phyloP scores from a whole-genome alignment of 1,139 yeast genomes.

The Blastobotrys capitulatus region DNA sequence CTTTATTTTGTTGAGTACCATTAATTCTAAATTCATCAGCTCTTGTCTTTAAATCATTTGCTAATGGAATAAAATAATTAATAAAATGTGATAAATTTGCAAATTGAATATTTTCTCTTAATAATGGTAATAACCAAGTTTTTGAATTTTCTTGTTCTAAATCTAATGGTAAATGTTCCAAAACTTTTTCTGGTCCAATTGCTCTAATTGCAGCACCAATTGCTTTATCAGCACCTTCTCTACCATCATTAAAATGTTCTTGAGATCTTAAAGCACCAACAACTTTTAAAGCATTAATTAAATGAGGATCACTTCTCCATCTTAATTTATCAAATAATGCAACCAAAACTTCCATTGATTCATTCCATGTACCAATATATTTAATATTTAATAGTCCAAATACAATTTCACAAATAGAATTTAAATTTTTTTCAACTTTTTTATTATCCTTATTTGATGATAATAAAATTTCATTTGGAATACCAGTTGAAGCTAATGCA shows the following conservation, averaged over 20 bases:
- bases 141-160: conserved; percentile 58
- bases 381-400: conserved; percentile 63
- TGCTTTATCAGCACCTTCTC: conserved; percentile 74
- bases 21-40: conserved; percentile 38
- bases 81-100: conserved; percentile 64
- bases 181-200: conserved; percentile 81
- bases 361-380: conserved; percentile 72
- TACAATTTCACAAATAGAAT: conserved; percentile 43
- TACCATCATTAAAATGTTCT: conserved; percentile 61
- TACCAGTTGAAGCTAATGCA: conserved; percentile 61
- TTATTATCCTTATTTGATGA: conserved; percentile 39
- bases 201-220: conserved; percentile 72
- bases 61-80: conserved; percentile 60
- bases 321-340: conserved; percentile 61
- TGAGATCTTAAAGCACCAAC: conserved; percentile 89
- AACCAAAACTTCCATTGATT: conserved; percentile 64
- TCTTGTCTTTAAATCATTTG: conserved; percentile 51
- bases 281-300: conserved; percentile 57
- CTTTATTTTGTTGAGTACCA: conserved; percentile 34
- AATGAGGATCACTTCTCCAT: conserved; percentile 66
- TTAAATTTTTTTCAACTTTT: conserved; percentile 53
- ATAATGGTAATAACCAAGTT: conserved; percentile 92
- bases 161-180: conserved; percentile 72
- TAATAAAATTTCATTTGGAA: conserved; percentile 55
- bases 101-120: conserved; percentile 77